These are phyloP conservation scores for Lactifluus echinatus DNA, from an alignment of 768 basidiomycete genomes.

Conservation along the genomic window DNA sequence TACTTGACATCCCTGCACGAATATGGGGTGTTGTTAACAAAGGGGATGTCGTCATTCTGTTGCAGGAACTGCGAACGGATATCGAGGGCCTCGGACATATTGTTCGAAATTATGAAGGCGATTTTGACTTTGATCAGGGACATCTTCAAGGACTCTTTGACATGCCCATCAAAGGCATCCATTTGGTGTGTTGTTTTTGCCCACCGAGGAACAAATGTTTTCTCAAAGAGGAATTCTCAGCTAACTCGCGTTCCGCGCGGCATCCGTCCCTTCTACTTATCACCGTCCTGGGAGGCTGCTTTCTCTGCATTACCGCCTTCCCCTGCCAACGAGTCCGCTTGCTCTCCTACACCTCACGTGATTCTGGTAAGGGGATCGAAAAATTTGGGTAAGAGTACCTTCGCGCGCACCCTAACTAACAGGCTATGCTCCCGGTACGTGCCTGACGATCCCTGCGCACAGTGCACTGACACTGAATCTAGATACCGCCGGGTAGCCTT, in stretches of 20 bases:
- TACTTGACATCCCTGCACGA: constrained; percentile 15
- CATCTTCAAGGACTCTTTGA: constrained; percentile 33
- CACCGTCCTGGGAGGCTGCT: constrained; percentile 30
- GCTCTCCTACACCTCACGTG: neutral
- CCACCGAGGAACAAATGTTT: neutral
- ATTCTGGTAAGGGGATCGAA: constrained; percentile 77
- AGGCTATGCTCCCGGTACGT: constrained; percentile 49
- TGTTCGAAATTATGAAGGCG: constrained; percentile 51
- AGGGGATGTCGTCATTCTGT: constrained; percentile 37
- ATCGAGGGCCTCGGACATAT: constrained; percentile 60
- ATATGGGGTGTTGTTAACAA: constrained; percentile 11
- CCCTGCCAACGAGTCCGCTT: neutral
- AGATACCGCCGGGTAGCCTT: constrained; percentile 81
- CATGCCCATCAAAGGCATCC: constrained; percentile 40
- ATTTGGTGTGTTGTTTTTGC: constrained; percentile 36
- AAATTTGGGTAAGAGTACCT: constrained; percentile 85
- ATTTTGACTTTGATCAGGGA: constrained; percentile 57
- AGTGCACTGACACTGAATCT: neutral
- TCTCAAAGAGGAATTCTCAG: constrained; percentile 22
- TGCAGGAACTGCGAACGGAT: constrained; percentile 51
- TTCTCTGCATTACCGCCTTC: constrained; percentile 15
- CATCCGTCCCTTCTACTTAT: constrained; percentile 29
- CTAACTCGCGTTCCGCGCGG: constrained; percentile 25
- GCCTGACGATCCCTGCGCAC: neutral
- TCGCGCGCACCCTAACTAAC: constrained; percentile 69